Percentiles rank a stretch among this genome's conserved stretches.
Conservation (phyloP, 352 stramenopile genomes). For the Globisporangium spiculum region DNA sequence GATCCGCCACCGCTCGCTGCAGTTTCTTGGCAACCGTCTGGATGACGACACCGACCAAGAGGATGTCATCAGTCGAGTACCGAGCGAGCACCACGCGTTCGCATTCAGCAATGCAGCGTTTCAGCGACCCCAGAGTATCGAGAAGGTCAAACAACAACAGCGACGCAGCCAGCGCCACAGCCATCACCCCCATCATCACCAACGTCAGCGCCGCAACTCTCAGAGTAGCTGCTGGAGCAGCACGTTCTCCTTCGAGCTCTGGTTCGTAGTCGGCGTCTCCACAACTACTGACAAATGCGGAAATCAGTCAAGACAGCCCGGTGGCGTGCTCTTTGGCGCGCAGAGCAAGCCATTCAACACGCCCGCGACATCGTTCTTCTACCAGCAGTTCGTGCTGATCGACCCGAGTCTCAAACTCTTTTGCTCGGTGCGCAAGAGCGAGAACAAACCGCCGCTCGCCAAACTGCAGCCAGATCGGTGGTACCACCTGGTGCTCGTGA, state of each 20-base stretch:
- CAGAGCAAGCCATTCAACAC: slow-evolving; percentile 33
- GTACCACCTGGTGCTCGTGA: slow-evolving; percentile 50
- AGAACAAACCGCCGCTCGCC: slow-evolving; percentile 21
- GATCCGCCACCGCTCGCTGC: slow-evolving; percentile 1
- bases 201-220: not conserved
- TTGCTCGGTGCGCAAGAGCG: slow-evolving; percentile 27
- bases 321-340: slow-evolving; percentile 39
- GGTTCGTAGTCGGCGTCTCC: not conserved
- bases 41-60: not conserved
- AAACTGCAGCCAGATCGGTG: slow-evolving; percentile 28
- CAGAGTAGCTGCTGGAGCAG: not conserved
- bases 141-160: not conserved
- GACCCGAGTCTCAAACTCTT: slow-evolving; percentile 35
- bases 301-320: not conserved
- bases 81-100: not conserved
- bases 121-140: not conserved
- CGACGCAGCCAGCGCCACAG: not conserved
- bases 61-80: not conserved
- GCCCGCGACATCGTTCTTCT: slow-evolving; percentile 31
- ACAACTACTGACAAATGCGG: not conserved
- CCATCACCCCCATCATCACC: not conserved
- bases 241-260: slow-evolving; percentile 7
- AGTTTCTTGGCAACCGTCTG: not conserved
- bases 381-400: slow-evolving; percentile 42
- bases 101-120: slow-evolving; percentile 1